Base-by-base conservation (phyloP, 2,329 filamentous ascomycete species). In the Aspergillus fijiensis region DNA sequence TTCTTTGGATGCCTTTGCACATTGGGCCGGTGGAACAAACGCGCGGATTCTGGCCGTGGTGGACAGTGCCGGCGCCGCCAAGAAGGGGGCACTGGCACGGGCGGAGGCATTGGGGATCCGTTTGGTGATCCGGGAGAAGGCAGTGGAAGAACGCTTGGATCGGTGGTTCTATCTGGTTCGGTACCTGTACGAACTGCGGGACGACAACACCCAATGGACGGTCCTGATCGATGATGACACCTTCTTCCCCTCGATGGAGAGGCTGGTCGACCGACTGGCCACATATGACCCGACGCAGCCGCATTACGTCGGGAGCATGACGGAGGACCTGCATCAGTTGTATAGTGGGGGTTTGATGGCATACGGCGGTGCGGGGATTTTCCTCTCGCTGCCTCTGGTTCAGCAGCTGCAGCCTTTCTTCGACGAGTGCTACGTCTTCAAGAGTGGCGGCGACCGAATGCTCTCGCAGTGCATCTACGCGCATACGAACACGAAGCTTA, bases 221-320 rank as follows among this genome's bases (percentile, higher is more conserved):
- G 80, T 79, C 31, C 72, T 86, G 47, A 76, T 86, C 19, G 84
- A 86, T 69, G 84, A 87, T 67, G 84, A 86, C 67, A 86, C 84
- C 7, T 86, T 86, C 71, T 85, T 86, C 65, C 83, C 83, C 0
- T 81, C 79, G 1, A 76, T 86, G 16, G 72, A 77, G 60, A 76
- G 78, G 1, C 75, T 86, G 5, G 74, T 77, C 31, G 67, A 76
- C 21, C 72, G 77, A 9, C 76, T 86, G 2, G 66, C 68, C 31
- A 71, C 70, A 31, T 76, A 81, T 58, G 79, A 86, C 66, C 72
- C 80, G 61, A 75, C 72, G 2, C 63, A 74, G 21, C 76, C 80
- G 1, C 68, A 74, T n/a, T 87, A 85, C 69, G 73, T 85, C 11
- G 84, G 84, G 2, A 80, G 79, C 0, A 72, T 85, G 4, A 82